Base-by-base conservation (phyloP, 2,329 filamentous ascomycete genomes). In the Chaetomiaceae sp. region DNA sequence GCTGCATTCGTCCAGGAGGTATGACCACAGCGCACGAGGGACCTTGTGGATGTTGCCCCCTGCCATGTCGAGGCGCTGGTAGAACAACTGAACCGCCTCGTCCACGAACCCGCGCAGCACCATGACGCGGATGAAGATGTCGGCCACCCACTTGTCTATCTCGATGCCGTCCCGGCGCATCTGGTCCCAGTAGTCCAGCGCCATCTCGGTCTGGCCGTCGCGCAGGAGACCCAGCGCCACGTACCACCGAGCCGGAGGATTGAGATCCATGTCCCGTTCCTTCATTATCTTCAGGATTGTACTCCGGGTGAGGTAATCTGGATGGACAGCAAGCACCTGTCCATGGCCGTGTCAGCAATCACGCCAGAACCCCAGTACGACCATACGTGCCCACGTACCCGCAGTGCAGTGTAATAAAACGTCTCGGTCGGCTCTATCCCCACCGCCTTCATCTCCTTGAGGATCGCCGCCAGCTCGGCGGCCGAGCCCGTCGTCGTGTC, bases 181-280 rank as follows among this genome's bases (percentile, higher is more conserved):
- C 20, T 79, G 71, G 34, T 89, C 84, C 38, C 96, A 69, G 60
- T 82, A 82, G 47, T 81, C 76, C 54, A 95, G 73, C 1, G 90
- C 91, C 58, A 91, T 73, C 71, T 97, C 94, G 58, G 89, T 85
- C 63, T 95, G 87, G 1, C 84, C 82, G 62, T 96, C 91, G 19
- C 91, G 81, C 33, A 97, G 75, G 55, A 95, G 71, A 0, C 89
- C 90, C 9, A 89, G 72, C 1, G 87, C 79, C 19, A 95, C 75
- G 64, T 81, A 82, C 62, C 88, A 81, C 65, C 80, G 81, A 8
- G 84, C 86, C 6, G 78, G 75, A 11, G 76, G 79, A 38, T 77
- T 82, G 8, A 88, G 71, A 8, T 75, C 72, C 48, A 87, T 78
- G 88, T 90, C 95, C 58, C 82, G 78, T 52, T 82, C 76, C 63